These are phyloP conservation scores for Allium sativum DNA, from an alignment of 106 monocot species.

Conservation along the genomic window DNA sequence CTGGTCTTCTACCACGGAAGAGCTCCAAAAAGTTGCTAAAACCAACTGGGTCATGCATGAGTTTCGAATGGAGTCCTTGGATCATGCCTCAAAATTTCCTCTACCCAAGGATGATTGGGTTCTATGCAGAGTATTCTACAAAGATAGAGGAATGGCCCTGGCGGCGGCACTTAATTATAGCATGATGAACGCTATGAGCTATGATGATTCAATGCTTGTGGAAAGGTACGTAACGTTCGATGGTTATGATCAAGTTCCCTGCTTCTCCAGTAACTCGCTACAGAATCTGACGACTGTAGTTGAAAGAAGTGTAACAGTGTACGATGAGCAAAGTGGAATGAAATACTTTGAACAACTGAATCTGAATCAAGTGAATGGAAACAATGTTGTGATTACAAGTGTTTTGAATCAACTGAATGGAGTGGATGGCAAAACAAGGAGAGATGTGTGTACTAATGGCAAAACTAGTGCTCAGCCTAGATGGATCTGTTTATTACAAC, in stretches of 20 bases:
- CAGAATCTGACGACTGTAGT: not conserved
- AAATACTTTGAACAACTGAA: not conserved
- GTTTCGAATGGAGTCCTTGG: conserved; percentile 26
- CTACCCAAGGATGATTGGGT: conserved; percentile 52
- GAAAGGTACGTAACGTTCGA: conserved; percentile 41
- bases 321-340: not conserved
- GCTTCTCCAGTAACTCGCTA: conserved; percentile 56
- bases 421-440: not conserved
- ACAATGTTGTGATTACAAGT: conserved; percentile 17
- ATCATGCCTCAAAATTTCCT: not conserved
- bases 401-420: conserved; percentile 22
- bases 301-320: not conserved
- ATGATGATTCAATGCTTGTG: conserved; percentile 32
- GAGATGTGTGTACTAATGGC: not conserved
- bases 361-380: not conserved
- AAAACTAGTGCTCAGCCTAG: too few species aligned
- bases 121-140: conserved; percentile 71
- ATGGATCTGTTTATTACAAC: too few species aligned
- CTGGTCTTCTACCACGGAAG: conserved; percentile 55
- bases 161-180: conserved; percentile 1
- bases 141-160: conserved; percentile 22
- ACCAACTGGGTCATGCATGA: conserved; percentile 68
- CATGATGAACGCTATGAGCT: not conserved
- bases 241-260: conserved; percentile 53
- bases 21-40: conserved; percentile 47